Percentiles rank a stretch among this genome's conserved stretches.
These are phyloP conservation scores for Calophaca sinica DNA, from an alignment of 306 rosid species.

Conservation along the genomic window DNA sequence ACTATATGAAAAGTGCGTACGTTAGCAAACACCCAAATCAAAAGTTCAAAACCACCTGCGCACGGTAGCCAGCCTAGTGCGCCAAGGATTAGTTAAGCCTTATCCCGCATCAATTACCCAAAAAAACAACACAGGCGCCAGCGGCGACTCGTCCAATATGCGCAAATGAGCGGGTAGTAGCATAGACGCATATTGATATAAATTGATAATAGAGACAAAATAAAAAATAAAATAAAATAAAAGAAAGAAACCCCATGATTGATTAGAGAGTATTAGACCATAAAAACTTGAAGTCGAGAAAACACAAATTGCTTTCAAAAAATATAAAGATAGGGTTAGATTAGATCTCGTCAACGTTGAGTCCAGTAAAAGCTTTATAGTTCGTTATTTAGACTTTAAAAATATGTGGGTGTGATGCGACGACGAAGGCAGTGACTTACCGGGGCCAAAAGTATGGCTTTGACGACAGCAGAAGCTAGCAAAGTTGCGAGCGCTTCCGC, in stretches of 20 bases:
- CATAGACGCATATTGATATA: conserved; percentile 10
- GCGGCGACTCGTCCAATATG: background rate
- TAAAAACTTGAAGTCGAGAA: conserved; percentile 21
- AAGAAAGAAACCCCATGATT: conserved; percentile 24
- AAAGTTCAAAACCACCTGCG: conserved; percentile 42
- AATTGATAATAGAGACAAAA: conserved; percentile 40
- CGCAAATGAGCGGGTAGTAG: conserved; percentile 35
- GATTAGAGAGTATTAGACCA: background rate
- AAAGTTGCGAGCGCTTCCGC: conserved; percentile 60
- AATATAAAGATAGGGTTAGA: conserved; percentile 37
- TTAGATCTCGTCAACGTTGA: conserved; percentile 39
- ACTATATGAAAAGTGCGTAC: conserved; percentile 3
- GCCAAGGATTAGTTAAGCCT: background rate
- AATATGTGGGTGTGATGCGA: background rate
- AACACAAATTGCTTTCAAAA: conserved; percentile 43
- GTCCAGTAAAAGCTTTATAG: background rate
- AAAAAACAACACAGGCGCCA: background rate
- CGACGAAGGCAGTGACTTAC: conserved; percentile 49
- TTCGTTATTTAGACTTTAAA: background rate
- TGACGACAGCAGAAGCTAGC: conserved; percentile 71
- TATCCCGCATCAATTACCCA: background rate
- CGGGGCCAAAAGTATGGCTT: conserved; percentile 61
- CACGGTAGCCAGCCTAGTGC: background rate
- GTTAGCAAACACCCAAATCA: conserved; percentile 43
- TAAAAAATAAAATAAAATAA: background rate